Conservation (phyloP, 2,329 filamentous ascomycete genomes). For the Hypomyces rosellus region DNA sequence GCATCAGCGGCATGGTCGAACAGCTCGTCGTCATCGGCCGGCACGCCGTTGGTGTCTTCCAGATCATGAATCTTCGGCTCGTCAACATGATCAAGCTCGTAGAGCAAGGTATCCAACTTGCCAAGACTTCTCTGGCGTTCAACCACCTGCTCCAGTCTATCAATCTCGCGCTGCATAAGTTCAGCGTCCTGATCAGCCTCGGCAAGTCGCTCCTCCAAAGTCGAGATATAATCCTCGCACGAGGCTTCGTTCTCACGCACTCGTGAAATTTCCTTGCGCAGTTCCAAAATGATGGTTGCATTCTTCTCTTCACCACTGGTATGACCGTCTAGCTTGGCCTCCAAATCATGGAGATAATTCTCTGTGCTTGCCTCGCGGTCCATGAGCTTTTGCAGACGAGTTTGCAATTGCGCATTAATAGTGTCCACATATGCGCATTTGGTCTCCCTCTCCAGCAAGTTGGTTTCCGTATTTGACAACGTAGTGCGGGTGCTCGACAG, state of each 20-base stretch:
- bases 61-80: constrained; percentile 41
- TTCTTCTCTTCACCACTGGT: constrained; percentile 92
- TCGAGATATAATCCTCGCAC: constrained; percentile 95
- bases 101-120: constrained; percentile 85
- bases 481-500: constrained; percentile 81
- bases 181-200: constrained; percentile 95
- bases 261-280: constrained; percentile 85
- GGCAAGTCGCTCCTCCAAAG: constrained; percentile 86
- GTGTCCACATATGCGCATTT: constrained; percentile 91
- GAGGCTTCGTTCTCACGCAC: constrained; percentile 84
- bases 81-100: constrained; percentile 79
- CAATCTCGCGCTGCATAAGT: constrained; percentile 93
- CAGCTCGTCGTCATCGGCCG: constrained; percentile 38
- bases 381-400: constrained; percentile 84
- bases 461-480: constrained; percentile 78
- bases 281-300: constrained; percentile 72
- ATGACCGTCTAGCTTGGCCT: constrained; percentile 83
- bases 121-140: constrained; percentile 92
- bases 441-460: constrained; percentile 83
- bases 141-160: constrained; percentile 87
- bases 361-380: constrained; percentile 91
- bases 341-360: constrained; percentile 85
- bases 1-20: background rate
- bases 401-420: constrained; percentile 81
- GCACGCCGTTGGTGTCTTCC: constrained; percentile 28